phyloP scores from a whole-genome alignment of 1,139 yeast genomes.

The Ogataea hybrid region DNA sequence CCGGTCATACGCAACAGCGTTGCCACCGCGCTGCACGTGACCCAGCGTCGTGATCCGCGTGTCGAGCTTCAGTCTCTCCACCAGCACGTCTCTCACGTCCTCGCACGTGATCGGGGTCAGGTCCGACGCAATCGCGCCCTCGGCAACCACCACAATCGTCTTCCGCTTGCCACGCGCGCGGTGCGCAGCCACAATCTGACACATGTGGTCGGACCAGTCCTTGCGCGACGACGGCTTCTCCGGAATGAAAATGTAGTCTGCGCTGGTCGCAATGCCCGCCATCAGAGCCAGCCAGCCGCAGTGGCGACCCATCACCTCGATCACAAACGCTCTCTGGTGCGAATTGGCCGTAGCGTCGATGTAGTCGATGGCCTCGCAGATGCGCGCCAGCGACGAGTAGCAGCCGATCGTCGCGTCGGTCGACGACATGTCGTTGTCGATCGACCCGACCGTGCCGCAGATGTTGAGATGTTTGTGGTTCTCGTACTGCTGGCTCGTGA shows the following conservation, averaged over 20 bases:
- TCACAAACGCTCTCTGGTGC: slow-evolving; percentile 79
- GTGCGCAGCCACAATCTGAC: slow-evolving; percentile 63
- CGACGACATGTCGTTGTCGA: slow-evolving; percentile 81
- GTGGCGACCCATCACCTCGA: slow-evolving; percentile 89
- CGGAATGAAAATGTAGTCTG: slow-evolving; percentile 78
- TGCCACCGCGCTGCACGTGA: slow-evolving; percentile 85
- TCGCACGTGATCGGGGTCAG: slow-evolving; percentile 63
- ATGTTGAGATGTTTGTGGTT: slow-evolving; percentile 61
- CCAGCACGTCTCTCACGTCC: slow-evolving; percentile 67
- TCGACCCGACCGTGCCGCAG: slow-evolving; percentile 79
- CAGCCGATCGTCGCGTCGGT: slow-evolving; percentile 86
- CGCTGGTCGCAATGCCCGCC: slow-evolving; percentile 82
- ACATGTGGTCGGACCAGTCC: slow-evolving; percentile 67
- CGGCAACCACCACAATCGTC: slow-evolving; percentile 79
- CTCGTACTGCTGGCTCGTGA: slow-evolving; percentile 50
- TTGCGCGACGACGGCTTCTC: slow-evolving; percentile 66
- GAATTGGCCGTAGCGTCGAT: slow-evolving; percentile 84
- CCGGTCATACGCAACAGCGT: slow-evolving; percentile 80
- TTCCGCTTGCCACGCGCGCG: slow-evolving; percentile 71
- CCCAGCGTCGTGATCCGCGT: slow-evolving; percentile 79
- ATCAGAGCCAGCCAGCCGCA: slow-evolving; percentile 86
- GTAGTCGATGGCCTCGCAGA: slow-evolving; percentile 74
- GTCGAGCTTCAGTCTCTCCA: slow-evolving; percentile 64
- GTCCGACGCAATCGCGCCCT: slow-evolving; percentile 73
- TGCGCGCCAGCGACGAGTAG: slow-evolving; percentile 72